phyloP scores from a whole-genome alignment of 1,139 yeast genomes.

The Candida labiduridarum region DNA sequence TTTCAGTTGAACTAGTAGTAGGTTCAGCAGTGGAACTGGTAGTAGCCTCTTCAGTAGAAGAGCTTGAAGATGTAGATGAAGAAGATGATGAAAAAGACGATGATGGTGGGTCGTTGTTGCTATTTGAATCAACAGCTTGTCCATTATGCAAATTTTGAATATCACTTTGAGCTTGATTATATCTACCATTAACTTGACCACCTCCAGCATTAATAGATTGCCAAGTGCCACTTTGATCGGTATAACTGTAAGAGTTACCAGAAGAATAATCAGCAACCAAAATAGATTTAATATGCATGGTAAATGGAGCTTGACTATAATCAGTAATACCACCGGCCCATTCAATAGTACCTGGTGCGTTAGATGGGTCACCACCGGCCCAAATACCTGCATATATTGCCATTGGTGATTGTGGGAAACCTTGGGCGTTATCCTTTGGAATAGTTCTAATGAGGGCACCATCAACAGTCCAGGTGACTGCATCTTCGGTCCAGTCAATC shows the following conservation, averaged over 20 bases:
- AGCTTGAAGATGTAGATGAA: slow-evolving; percentile 7
- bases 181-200: slow-evolving; percentile 69
- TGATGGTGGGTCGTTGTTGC: slow-evolving; percentile 2
- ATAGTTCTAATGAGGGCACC: slow-evolving; percentile 62
- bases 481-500: slow-evolving; percentile 74
- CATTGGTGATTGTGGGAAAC: slow-evolving; percentile 84
- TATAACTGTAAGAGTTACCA: slow-evolving; percentile 67
- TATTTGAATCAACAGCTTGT: slow-evolving; percentile 15
- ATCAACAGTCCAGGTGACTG: slow-evolving; percentile 63
- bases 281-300: slow-evolving; percentile 64
- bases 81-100: slow-evolving; percentile 3
- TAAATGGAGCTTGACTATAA: slow-evolving; percentile 64
- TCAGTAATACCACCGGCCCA: slow-evolving; percentile 89
- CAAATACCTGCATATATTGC: slow-evolving; percentile 66
- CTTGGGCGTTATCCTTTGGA: slow-evolving; percentile 52
- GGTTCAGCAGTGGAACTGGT: slow-evolving; percentile 4
- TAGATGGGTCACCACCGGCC: slow-evolving; percentile 81
- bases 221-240: slow-evolving; percentile 69
- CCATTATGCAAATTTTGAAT: slow-evolving; percentile 41
- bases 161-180: slow-evolving; percentile 49
- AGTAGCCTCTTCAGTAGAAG: slow-evolving; percentile 3
- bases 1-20: slow-evolving; percentile 4
- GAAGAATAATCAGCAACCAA: slow-evolving; percentile 78
- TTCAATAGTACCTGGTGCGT: slow-evolving; percentile 68
- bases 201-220: slow-evolving; percentile 62